Conservation (phyloP, 257 asterid genomes). For the Capsicum baccatum region DNA sequence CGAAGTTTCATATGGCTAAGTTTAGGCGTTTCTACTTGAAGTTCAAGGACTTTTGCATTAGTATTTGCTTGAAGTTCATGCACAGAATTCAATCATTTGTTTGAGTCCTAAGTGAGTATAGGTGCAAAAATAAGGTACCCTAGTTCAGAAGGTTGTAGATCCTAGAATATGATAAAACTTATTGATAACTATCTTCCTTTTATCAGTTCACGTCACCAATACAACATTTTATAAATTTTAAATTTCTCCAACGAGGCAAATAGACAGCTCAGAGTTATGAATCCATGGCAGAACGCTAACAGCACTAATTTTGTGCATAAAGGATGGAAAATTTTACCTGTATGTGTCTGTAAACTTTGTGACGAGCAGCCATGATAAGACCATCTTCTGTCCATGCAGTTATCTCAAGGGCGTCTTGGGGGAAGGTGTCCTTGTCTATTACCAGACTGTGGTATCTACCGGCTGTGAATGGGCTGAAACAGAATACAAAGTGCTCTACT, state of each 20-base stretch:
- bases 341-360: conserved; percentile 66
- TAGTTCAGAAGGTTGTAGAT: background rate
- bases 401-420: conserved; percentile 73
- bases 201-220: background rate
- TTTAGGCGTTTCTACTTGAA: background rate
- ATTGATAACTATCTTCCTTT: background rate
- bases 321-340: conserved; percentile 53
- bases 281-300: background rate
- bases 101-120: background rate
- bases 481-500: background rate
- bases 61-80: background rate
- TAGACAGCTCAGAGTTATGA: background rate
- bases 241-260: background rate
- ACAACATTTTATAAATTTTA: background rate
- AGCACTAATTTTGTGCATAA: background rate
- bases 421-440: conserved; percentile 83
- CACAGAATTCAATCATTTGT: background rate
- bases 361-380: conserved; percentile 92
- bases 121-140: background rate
- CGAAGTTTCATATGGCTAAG: conserved; percentile 14
- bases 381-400: conserved; percentile 99
- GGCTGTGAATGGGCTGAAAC: conserved; percentile 87
- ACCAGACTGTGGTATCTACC: conserved; percentile 98
- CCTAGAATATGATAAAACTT: background rate
- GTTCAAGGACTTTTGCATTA: background rate